Evolutionary conservation across 2,329 filamentous ascomycete species (phyloP), one percentile per base, ranked within the genome.

Genomic region (Aspergillus melleus): DNA sequence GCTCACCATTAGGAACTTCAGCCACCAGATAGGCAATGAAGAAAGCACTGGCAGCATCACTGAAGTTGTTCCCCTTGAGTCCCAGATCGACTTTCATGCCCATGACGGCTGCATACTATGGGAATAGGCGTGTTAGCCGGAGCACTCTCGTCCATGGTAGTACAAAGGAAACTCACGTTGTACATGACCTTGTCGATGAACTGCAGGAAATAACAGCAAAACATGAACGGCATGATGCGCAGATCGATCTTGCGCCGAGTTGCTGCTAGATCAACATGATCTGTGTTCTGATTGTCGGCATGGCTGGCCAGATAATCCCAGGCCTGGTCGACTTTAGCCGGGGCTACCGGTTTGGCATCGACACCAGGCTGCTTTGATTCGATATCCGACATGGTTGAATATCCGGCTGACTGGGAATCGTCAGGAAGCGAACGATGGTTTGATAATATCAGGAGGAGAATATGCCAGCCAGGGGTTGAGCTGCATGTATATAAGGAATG

Each of bases 61-160:
- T 84, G 70, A 88, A 89, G 52, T 89, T 80, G 61, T 88, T 87
- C 19, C 83, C 83, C 12, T 73, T 70, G 52, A 89, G 78, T 0
- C 81, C 75, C 6, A 86, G 77, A 59, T 88, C 85, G 54, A 79
- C 72, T 22, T 73, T 76, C 8, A 90, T 70, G 3, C 86, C 86
- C 87, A 89, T 90, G 54, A 90, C 85, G 60, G 83, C 84, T 19
- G 85, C 86, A 68, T 89, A 89, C 82, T 87, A 70, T 24, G 42
- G 24, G 4, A 16, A 32, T 16, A n/a, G 19, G 4, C 36, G 29
- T 14, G 11, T 56, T 49, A 56, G 54, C 46, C 36, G 16, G 16
- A 42, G 8, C 14, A n/a, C 36, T 8, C 14, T n/a, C 14, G 5
- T 42, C 16, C 16, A 3, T 16, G 24, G n/a, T 22, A 54, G 32